These are phyloP conservation scores for Plectosphaerella plurivora DNA, from an alignment of 2,329 filamentous ascomycete genomes.

Conservation along the genomic window DNA sequence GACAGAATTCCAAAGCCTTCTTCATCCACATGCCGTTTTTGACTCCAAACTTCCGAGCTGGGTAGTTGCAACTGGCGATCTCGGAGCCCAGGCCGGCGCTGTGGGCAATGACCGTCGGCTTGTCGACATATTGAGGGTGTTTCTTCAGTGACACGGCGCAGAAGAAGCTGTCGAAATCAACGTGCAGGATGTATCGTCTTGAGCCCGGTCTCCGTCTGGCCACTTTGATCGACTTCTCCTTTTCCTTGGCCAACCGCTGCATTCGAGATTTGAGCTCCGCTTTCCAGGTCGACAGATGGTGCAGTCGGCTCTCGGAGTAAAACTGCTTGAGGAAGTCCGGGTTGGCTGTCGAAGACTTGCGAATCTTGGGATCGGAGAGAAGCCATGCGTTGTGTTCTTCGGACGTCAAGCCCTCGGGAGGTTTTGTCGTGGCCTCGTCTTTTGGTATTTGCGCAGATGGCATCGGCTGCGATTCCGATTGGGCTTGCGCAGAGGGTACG, in stretches of 20 bases:
- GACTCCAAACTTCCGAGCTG: conserved; percentile 77
- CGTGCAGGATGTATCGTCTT: conserved; percentile 83
- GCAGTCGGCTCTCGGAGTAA: conserved; percentile 89
- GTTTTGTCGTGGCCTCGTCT: conserved; percentile 8
- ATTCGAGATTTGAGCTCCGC: conserved; percentile 86
- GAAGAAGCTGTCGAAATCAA: conserved; percentile 99
- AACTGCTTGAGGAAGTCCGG: conserved; percentile 92
- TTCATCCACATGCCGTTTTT: conserved; percentile 99
- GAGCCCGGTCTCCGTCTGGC: conserved; percentile 54
- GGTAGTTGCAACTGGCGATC: conserved; percentile 97
- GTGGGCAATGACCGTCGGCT: conserved; percentile 86
- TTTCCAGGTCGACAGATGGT: conserved; percentile 96
- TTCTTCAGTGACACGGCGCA: conserved; percentile 84
- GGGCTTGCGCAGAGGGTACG: neutral
- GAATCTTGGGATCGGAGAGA: conserved; percentile 76
- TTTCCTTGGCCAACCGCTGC: conserved; percentile 74
- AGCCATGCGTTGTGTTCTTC: conserved; percentile 90
- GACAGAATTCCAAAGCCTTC: conserved; percentile 74
- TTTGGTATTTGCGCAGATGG: neutral
- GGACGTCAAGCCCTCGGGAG: conserved; percentile 67
- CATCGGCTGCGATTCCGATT: neutral
- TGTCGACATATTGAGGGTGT: conserved; percentile 68
- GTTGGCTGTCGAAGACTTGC: conserved; percentile 87
- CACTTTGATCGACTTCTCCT: conserved; percentile 38
- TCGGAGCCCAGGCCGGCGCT: conserved; percentile 81